phyloP scores from a whole-genome alignment of 352 stramenopile species.

The Pythium grandisporangium region DNA sequence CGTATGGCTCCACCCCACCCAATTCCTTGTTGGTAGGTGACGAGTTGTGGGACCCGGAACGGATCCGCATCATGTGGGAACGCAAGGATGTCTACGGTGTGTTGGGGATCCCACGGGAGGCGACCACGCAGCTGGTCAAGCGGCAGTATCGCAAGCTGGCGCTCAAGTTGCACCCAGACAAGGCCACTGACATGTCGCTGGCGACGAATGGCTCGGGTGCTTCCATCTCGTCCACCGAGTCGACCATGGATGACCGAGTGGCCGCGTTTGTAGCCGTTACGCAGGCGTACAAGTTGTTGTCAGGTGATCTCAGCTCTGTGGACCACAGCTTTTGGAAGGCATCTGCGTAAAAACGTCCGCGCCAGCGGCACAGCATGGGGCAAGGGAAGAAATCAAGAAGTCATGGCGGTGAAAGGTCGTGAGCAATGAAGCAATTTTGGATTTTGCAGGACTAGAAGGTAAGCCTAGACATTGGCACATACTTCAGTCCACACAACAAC shows the following conservation, averaged over 20 bases:
- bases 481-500: not conserved
- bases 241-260: slow-evolving; percentile 46
- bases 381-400: too few relatives aligned
- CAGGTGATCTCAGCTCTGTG: slow-evolving; percentile 28
- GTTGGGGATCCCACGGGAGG: slow-evolving; percentile 52
- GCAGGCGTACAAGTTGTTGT: slow-evolving; percentile 69
- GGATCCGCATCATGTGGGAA: slow-evolving; percentile 75
- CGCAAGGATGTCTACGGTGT: slow-evolving; percentile 71
- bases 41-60: slow-evolving; percentile 66
- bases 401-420: too few relatives aligned
- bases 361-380: too few relatives aligned
- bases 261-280: slow-evolving; percentile 75
- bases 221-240: too few relatives aligned
- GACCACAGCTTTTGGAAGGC: slow-evolving; percentile 24
- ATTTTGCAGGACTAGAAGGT: too few relatives aligned
- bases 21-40: slow-evolving; percentile 44
- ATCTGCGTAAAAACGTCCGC: slow-evolving; percentile 1
- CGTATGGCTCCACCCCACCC: slow-evolving; percentile 16
- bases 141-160: slow-evolving; percentile 79
- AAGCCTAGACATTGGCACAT: not conserved
- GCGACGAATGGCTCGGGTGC: slow-evolving; percentile 2
- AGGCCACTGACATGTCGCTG: slow-evolving; percentile 18
- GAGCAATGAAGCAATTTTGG: too few relatives aligned
- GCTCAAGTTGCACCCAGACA: slow-evolving; percentile 79
- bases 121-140: slow-evolving; percentile 64